phyloP scores from a whole-genome alignment of 1,284 basidiomycete species.

The Moesziomyces aphidis region DNA sequence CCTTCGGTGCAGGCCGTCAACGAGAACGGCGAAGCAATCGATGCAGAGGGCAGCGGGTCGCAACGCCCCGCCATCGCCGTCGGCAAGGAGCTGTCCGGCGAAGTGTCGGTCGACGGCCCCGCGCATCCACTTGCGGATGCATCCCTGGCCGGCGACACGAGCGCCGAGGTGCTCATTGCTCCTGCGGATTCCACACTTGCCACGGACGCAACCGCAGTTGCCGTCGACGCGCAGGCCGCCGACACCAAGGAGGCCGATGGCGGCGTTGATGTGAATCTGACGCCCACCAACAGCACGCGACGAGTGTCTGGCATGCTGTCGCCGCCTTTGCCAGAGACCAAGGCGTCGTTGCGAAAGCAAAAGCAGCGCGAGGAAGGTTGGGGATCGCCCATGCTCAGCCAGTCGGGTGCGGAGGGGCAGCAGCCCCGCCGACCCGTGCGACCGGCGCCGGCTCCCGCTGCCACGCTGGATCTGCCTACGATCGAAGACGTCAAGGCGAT shows the following conservation, averaged over 20 bases:
- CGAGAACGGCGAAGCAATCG: constrained; percentile 45
- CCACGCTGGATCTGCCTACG: constrained; percentile 62
- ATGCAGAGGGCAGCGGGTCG: constrained; percentile 34
- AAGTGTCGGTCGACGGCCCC: constrained; percentile 34
- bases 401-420: constrained; percentile 3
- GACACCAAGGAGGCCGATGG: neutral
- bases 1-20: constrained; percentile 29
- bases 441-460: constrained; percentile 53
- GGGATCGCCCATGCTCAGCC: constrained; percentile 28
- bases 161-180: constrained; percentile 28
- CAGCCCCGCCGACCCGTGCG: constrained; percentile 25
- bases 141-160: constrained; percentile 26
- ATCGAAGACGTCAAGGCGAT: constrained; percentile 65
- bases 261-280: constrained; percentile 22
- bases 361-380: constrained; percentile 54
- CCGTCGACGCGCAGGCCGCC: neutral
- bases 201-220: neutral
- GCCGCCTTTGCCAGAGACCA: constrained; percentile 40
- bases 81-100: constrained; percentile 19
- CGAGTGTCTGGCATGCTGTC: constrained; percentile 34
- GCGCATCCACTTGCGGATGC: constrained; percentile 40
- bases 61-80: constrained; percentile 11
- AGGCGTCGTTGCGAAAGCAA: constrained; percentile 53
- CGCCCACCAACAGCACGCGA: constrained; percentile 37
- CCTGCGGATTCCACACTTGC: constrained; percentile 17